phyloP scores from a whole-genome alignment of 2,329 filamentous ascomycete species.

The Arthrobotrys iridis region DNA sequence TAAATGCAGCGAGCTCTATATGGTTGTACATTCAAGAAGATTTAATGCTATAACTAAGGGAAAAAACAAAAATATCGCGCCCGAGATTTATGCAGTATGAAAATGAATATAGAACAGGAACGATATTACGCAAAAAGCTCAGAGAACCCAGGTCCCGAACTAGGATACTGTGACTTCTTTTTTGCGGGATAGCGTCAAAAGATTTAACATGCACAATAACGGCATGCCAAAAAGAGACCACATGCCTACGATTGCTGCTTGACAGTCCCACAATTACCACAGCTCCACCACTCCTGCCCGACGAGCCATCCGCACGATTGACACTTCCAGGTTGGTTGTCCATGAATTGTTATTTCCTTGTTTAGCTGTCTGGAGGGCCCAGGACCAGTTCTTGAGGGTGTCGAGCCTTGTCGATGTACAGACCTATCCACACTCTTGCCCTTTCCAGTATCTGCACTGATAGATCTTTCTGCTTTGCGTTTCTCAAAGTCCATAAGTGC shows the following conservation, averaged over 20 bases:
- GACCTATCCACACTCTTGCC: slow-evolving; percentile 37
- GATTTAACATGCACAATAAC: no score
- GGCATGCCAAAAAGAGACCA: no score
- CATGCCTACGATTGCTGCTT: slow-evolving; percentile 42
- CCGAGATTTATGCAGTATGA: not conserved
- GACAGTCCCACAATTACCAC: slow-evolving; percentile 42
- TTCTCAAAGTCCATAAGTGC: slow-evolving; percentile 37
- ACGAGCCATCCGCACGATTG: slow-evolving; percentile 49
- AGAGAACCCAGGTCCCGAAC: no score
- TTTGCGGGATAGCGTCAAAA: no score
- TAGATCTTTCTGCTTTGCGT: slow-evolving; percentile 9
- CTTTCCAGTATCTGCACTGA: not conserved
- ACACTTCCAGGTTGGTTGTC: slow-evolving; percentile 46
- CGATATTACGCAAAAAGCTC: not conserved
- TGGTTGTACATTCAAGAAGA: not conserved
- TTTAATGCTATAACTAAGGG: not conserved
- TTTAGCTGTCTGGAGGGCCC: not conserved
- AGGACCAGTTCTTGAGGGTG: not conserved
- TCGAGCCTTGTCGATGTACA: not conserved
- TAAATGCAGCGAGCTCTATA: not conserved
- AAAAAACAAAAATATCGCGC: not conserved
- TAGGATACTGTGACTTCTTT: no score
- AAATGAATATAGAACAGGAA: not conserved
- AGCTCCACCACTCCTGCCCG: slow-evolving; percentile 51
- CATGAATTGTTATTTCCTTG: slow-evolving; percentile 45